phyloP scores from a whole-genome alignment of 306 rosid species.

The Ormosia semicastrata region DNA sequence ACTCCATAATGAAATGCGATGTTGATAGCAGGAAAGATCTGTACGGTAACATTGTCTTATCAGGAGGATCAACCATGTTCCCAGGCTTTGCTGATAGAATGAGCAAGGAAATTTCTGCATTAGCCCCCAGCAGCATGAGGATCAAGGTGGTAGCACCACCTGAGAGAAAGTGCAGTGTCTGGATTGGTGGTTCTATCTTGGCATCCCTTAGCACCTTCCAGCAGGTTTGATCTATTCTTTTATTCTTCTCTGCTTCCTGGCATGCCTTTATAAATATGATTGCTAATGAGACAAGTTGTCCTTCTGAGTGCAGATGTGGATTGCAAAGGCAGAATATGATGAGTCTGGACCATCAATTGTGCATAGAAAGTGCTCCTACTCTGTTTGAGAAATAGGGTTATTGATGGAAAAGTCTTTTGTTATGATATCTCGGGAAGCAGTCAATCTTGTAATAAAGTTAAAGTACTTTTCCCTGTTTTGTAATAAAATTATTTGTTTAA shows the following conservation, averaged over 20 bases:
- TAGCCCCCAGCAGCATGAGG: background rate
- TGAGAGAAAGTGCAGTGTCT: constrained; percentile 80
- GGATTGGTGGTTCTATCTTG: constrained; percentile 84
- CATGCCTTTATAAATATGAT: background rate
- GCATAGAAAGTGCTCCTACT: constrained; percentile 76
- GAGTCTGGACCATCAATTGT: constrained; percentile 23
- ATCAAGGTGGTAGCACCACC: constrained; percentile 56
- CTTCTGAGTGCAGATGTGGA: background rate
- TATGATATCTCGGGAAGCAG: background rate
- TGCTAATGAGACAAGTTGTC: background rate
- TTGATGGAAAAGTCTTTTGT: constrained; percentile 20
- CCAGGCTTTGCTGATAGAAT: background rate
- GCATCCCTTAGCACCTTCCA: constrained; percentile 90
- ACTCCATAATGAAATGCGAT: background rate
- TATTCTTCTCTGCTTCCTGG: background rate
- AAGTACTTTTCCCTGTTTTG: background rate
- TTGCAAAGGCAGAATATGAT: background rate
- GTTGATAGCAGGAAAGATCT: background rate
- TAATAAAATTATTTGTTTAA: too few species aligned
- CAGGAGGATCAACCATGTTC: background rate
- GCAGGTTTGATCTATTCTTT: constrained; percentile 46
- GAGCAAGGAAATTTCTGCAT: background rate
- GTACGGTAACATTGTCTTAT: background rate
- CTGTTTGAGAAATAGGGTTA: constrained; percentile 30
- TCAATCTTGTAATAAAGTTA: background rate